phyloP scores from a whole-genome alignment of 225 moss, liverwort and hornwort species.

The Physcomitrium patens region DNA sequence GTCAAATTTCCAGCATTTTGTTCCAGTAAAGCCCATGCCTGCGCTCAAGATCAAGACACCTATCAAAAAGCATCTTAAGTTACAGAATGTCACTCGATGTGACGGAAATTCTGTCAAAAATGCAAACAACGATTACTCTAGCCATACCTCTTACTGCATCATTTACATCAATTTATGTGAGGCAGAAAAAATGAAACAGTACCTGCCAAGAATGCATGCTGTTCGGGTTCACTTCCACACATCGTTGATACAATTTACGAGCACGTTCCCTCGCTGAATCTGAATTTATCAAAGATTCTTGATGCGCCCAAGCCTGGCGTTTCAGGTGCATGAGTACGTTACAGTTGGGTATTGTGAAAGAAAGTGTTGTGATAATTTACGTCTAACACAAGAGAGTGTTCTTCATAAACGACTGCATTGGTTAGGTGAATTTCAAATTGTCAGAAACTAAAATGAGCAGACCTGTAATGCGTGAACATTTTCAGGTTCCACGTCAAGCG shows the following conservation, averaged over 20 bases:
- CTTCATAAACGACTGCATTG: neutral
- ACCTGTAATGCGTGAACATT: slow-evolving; percentile 59
- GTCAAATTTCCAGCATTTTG: slow-evolving; percentile 60
- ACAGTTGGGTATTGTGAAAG: neutral
- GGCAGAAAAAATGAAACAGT: neutral
- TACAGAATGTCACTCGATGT: neutral
- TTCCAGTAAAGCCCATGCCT: slow-evolving; percentile 94
- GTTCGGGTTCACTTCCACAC: slow-evolving; percentile 70
- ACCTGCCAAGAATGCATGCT: slow-evolving; percentile 93
- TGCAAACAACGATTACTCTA: neutral
- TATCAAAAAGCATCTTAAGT: neutral
- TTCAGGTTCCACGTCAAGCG: slow-evolving; percentile 73
- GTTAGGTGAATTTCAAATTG: neutral
- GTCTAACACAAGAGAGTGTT: neutral
- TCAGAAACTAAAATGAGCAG: neutral
- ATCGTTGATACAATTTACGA: slow-evolving; percentile 71
- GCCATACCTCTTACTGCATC: neutral
- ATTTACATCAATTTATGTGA: neutral
- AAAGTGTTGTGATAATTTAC: neutral
- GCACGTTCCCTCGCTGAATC: slow-evolving; percentile 57
- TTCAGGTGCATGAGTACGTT: slow-evolving; percentile 10
- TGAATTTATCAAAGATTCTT: slow-evolving; percentile 72
- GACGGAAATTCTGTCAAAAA: neutral
- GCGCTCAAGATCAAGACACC: slow-evolving; percentile 15
- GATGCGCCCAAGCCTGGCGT: slow-evolving; percentile 85